phyloP scores from a whole-genome alignment of 352 stramenopile species.

The Hyaloperonospora brassicae region DNA sequence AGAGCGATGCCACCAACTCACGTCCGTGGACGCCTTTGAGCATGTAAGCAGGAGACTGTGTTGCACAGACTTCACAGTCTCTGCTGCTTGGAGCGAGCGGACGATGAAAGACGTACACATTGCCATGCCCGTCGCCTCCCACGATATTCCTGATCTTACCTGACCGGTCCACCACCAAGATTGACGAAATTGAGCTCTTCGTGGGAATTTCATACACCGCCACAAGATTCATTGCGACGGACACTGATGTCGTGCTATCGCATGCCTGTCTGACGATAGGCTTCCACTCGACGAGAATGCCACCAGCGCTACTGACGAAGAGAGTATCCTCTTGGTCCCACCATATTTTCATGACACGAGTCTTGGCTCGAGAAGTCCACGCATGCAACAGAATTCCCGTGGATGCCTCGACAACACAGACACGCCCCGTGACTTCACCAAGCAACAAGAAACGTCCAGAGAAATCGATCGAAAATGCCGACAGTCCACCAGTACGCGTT shows the following conservation, averaged over 20 bases:
- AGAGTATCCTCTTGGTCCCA: slow-evolving; percentile 44
- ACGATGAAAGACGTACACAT: slow-evolving; percentile 54
- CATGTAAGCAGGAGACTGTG: slow-evolving; percentile 20
- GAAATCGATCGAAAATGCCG: slow-evolving; percentile 33
- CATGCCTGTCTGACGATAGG: slow-evolving; percentile 6
- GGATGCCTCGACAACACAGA: slow-evolving; percentile 41
- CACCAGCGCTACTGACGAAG: slow-evolving; percentile 53
- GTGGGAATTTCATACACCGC: slow-evolving; percentile 46
- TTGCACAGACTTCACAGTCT: background rate
- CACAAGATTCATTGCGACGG: slow-evolving; percentile 28
- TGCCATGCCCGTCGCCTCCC: slow-evolving; percentile 67
- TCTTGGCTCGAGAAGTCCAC: slow-evolving; percentile 45
- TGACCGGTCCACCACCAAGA: slow-evolving; percentile 40
- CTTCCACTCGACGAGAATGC: slow-evolving; percentile 56
- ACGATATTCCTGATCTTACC: slow-evolving; percentile 41
- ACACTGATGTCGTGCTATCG: slow-evolving; percentile 3
- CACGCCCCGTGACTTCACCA: slow-evolving; percentile 41
- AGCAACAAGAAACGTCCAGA: slow-evolving; percentile 37
- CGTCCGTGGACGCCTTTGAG: slow-evolving; percentile 54
- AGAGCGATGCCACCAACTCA: slow-evolving; percentile 56
- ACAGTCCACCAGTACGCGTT: slow-evolving; percentile 27
- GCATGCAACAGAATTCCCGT: slow-evolving; percentile 23
- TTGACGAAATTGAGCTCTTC: slow-evolving; percentile 45
- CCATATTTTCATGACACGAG: slow-evolving; percentile 68
- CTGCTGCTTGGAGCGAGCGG: slow-evolving; percentile 8